Percentiles rank a stretch among this genome's conserved stretches.
These are phyloP conservation scores for Pisolithus sp. DNA, from an alignment of 768 basidiomycete genomes.

Conservation along the genomic window DNA sequence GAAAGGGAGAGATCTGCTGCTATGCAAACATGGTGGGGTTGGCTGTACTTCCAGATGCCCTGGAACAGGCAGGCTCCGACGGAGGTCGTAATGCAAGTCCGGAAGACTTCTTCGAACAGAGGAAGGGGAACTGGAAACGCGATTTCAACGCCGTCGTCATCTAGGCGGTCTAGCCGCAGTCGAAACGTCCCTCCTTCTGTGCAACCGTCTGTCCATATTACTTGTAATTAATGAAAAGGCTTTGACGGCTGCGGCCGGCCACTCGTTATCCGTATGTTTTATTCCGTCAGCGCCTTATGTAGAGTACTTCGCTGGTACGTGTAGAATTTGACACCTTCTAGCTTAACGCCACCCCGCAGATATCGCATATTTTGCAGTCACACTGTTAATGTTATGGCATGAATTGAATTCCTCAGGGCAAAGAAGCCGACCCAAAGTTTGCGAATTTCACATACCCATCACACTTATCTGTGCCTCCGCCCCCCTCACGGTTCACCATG, in stretches of 20 bases:
- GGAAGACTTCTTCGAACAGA: constrained; percentile 17
- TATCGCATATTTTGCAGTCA: background rate
- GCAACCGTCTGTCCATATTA: constrained; percentile 12
- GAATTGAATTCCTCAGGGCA: constrained; percentile 20
- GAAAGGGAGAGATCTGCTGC: constrained; percentile 46
- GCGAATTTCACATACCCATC: constrained; percentile 26
- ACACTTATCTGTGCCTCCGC: background rate
- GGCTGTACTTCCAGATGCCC: constrained; percentile 22
- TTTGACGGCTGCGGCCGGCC: constrained; percentile 11
- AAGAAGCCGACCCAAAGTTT: constrained; percentile 23
- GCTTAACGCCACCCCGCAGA: background rate
- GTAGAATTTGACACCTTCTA: background rate
- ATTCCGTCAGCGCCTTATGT: background rate
- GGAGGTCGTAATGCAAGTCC: constrained; percentile 13
- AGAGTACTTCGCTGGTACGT: too few relatives aligned
- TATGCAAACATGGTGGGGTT: constrained; percentile 26
- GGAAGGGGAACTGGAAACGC: constrained; percentile 20
- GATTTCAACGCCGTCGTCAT: constrained; percentile 25
- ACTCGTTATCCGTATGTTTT: constrained; percentile 1
- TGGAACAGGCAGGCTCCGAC: constrained; percentile 18
- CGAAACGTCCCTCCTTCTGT: constrained; percentile 20
- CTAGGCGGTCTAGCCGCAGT: constrained; percentile 29
- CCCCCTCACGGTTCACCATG: constrained; percentile 9
- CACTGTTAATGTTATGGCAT: constrained; percentile 12
- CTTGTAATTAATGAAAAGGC: constrained; percentile 22